Evolutionary conservation across 208 protist genomes (phyloP), one percentile per base, ranked within the genome.

Genomic region (Wallacemonas sp.): DNA sequence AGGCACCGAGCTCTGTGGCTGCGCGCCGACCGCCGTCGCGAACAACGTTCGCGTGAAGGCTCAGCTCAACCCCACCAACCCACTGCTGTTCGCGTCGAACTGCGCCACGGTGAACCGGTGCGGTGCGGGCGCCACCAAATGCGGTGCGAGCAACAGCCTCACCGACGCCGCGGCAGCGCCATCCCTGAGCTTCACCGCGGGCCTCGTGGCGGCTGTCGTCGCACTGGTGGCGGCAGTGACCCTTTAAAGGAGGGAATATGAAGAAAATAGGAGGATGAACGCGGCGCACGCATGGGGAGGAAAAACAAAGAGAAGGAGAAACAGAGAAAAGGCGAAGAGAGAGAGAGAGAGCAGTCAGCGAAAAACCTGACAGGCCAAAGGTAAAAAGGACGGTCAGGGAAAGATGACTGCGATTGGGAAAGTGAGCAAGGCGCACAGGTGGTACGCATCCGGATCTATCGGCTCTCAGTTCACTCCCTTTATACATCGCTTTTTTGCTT

Each of bases 1-100:
- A 12, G 70, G 66, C 15, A 68, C 44, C 8, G 27, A 52, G 9
- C 46, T 82, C 36, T 82, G 71, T 33, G 71, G 71, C 71, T 82
- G 71, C 58, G 27, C 66, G 22, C 66, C 76, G n/a, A 1, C 32
- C 3, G 59, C 54, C 30, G 70, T 74, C 41, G 12, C 21, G 26
- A 50, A 8, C 27, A 74, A 22, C 53, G 26, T 32, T 4, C 34
- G 32, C 33, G 38, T 73, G 30, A 24, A 30, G 22, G 29, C 53
- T 6, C 68, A 74, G 60, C 27, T 74, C 9, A 13, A 4, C 27
- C 8, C 17, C 1, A 33, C 29, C 61, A 63, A 74, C 62, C 68
- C 68, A 26, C 53, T 60, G 32, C 5, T 74, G 44, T 53, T 53
- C 33, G 6, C 39, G 15, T 0, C 21, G 29, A 39, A 44, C 42